Base-by-base conservation (phyloP, 768 basidiomycete genomes). In the Crassisporium funariophilum region DNA sequence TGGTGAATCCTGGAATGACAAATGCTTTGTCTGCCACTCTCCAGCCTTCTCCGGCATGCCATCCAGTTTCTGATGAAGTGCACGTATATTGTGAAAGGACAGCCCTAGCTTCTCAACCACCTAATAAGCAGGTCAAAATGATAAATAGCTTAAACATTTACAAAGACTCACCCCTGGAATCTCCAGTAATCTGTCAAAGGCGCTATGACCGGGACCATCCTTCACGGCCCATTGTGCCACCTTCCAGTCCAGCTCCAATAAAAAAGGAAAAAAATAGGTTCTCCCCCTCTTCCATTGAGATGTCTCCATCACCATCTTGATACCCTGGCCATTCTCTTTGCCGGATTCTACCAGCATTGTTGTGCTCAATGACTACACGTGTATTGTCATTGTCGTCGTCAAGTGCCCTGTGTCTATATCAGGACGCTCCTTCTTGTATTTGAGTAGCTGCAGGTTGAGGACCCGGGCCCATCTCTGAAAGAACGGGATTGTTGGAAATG, bases 151-250 rank as follows among this genome's bases (percentile, higher is more conserved):
- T n/a, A n/a, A n/a, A n/a, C n/a, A n/a, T n/a, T n/a, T n/a, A n/a
- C n/a, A n/a, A n/a, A 34, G 6, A 38, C 56, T 1, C 43, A 67
- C 64, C 11, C 57, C 64, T n/a, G 63, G 65, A 39, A 65, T 59
- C 0, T 44, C 22, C 1, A 64, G 44, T 6, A 67, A 40, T 0
- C 57, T 24, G 36, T 67, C 55, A 37, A 67, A 55, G 0, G 62
- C 49, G n/a, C n/a, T n/a, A n/a, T n/a, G n/a, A n/a, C n/a, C n/a
- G n/a, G n/a, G n/a, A n/a, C n/a, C n/a, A n/a, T 65, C 59, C 15
- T 61, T 58, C 0, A 64, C 38, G 2, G 58, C 62, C 66, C 66
- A 67, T 9, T 55, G 46, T 0, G 60, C 63, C 11, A 66, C 46
- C 21, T 37, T 17, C 61, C 63, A 67, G 35, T 67, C 63, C 19